Conservation (phyloP, 2,329 filamentous ascomycete species). For the Trichoderma gracile region DNA sequence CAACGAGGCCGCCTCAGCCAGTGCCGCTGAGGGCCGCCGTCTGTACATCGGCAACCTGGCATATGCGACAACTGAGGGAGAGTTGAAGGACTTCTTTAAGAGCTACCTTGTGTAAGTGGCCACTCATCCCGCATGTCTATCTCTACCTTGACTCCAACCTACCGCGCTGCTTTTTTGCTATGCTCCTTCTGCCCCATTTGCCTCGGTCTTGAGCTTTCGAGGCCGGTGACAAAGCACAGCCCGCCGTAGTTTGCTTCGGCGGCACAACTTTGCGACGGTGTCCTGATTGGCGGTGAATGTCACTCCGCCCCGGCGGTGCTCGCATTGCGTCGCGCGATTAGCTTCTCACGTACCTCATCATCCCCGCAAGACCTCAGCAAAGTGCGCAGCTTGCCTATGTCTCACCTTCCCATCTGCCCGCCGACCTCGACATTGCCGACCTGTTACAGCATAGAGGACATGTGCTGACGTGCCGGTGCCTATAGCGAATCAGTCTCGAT, state of each 20-base stretch:
- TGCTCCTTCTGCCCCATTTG: neutral
- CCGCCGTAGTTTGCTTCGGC: neutral
- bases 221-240: constrained; percentile 5
- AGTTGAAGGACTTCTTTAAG: constrained; percentile 99
- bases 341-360: neutral
- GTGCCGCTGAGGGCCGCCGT: constrained; percentile 97
- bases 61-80: constrained; percentile 99
- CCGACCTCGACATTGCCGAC: neutral
- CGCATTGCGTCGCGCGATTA: constrained; percentile 18
- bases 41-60: constrained; percentile 99
- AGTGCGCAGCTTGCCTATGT: neutral
- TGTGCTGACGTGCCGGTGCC: constrained; percentile 33
- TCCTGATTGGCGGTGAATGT: constrained; percentile 26
- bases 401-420: neutral
- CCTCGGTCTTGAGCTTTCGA: neutral
- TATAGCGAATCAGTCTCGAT: constrained; percentile 95
- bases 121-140: constrained; percentile 6
- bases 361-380: neutral
- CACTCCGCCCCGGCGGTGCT: constrained; percentile 13
- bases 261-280: constrained; percentile 20
- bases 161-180: neutral
- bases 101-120: constrained; percentile 93
- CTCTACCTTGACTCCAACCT: neutral
- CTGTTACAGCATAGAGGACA: neutral
- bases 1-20: constrained; percentile 91